Conservation (phyloP, 306 rosid genomes). For the Potentilla sterilis region DNA sequence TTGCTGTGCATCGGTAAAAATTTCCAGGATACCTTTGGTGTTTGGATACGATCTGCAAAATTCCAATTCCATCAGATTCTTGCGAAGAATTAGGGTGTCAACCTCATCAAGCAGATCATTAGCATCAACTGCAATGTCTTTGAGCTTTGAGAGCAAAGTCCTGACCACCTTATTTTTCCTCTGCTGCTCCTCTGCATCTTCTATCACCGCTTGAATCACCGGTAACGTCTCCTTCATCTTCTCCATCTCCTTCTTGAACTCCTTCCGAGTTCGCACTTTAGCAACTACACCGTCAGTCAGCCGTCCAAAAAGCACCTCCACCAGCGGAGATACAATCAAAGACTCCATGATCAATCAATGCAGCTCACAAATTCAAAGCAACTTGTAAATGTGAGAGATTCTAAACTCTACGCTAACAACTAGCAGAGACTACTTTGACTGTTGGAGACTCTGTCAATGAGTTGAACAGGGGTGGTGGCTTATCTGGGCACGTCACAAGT, state of each 20-base stretch:
- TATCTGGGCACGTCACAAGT: too few relatives aligned
- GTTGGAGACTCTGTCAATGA: too few relatives aligned
- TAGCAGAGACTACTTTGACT: too few relatives aligned
- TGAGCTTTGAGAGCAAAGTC: conserved; percentile 20
- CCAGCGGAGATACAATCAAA: conserved; percentile 20
- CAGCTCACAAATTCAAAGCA: too few relatives aligned
- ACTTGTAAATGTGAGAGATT: too few relatives aligned
- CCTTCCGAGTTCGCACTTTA: background rate
- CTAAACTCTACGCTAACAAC: too few relatives aligned
- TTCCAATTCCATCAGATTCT: background rate
- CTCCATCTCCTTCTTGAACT: conserved; percentile 8
- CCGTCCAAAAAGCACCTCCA: conserved; percentile 20
- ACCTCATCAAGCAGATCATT: conserved; percentile 26
- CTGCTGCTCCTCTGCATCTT: conserved; percentile 27
- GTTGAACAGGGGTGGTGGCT: too few relatives aligned
- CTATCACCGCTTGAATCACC: conserved; percentile 20
- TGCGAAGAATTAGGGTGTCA: background rate
- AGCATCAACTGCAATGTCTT: background rate
- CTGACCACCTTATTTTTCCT: conserved; percentile 2
- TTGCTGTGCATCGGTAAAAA: too few relatives aligned
- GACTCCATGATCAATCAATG: background rate
- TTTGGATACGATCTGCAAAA: background rate
- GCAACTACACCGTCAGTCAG: conserved; percentile 3
- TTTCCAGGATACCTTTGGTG: fast-evolving
- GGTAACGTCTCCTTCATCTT: conserved; percentile 9